These are phyloP conservation scores for Lactarius deliciosus DNA, from an alignment of 768 basidiomycete species.

Conservation along the genomic window DNA sequence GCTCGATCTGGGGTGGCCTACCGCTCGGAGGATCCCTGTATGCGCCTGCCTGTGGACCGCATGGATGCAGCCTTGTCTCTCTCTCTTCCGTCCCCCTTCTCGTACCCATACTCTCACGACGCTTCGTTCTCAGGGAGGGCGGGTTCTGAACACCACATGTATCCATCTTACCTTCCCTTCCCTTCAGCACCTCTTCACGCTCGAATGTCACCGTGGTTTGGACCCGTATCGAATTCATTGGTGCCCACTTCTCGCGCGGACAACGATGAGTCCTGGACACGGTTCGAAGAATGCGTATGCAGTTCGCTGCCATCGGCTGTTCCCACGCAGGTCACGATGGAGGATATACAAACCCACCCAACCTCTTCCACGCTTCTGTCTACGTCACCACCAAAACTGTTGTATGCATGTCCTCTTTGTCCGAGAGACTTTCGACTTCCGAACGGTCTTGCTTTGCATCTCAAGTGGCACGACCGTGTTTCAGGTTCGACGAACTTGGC, in stretches of 20 bases:
- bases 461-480: slow-evolving; percentile 30
- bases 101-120: slow-evolving; percentile 2
- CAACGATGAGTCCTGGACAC: not conserved
- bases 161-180: not conserved
- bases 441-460: slow-evolving; percentile 29
- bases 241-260: not conserved
- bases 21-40: slow-evolving; percentile 7
- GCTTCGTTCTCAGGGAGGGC: not conserved
- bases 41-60: not conserved
- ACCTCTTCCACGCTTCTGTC: not conserved
- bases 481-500: not conserved
- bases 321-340: slow-evolving; percentile 6
- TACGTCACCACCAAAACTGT: not conserved
- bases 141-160: not conserved
- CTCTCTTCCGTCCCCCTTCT: not conserved
- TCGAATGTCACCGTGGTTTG: not conserved
- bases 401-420: slow-evolving; percentile 28
- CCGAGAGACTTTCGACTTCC: slow-evolving; percentile 25
- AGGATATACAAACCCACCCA: slow-evolving; percentile 3
- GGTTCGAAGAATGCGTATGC: slow-evolving; percentile 1
- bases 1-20: slow-evolving; percentile 7
- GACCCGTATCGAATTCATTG: not conserved
- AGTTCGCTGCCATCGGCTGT: not conserved
- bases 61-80: not conserved
- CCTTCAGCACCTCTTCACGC: not conserved